Conservation (phyloP, 2,329 filamentous ascomycete genomes). For the Trichoderma asperellum region DNA sequence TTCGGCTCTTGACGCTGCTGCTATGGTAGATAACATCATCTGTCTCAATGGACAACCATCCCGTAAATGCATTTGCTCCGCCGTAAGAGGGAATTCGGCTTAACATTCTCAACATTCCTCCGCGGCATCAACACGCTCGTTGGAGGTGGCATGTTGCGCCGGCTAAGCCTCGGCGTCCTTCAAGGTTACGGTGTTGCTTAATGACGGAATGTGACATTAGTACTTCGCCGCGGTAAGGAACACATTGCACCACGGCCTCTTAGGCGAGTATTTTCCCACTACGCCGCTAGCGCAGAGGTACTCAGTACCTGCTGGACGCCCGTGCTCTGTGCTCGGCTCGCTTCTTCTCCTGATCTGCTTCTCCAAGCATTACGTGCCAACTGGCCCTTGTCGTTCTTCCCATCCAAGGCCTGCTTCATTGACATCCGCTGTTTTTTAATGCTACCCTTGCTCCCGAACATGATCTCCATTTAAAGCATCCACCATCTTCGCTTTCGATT, state of each 20-base stretch:
- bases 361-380: slow-evolving; percentile 25
- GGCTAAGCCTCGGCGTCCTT: slow-evolving; percentile 21
- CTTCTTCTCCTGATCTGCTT: slow-evolving; percentile 23
- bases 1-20: background rate
- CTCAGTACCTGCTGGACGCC: slow-evolving; percentile 3
- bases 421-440: slow-evolving; percentile 30
- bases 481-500: slow-evolving; percentile 20
- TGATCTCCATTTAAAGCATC: slow-evolving; percentile 29
- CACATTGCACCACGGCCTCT: slow-evolving; percentile 26
- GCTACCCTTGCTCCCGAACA: slow-evolving; percentile 32
- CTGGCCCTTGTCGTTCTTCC: slow-evolving; percentile 25
- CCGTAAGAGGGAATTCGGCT: background rate
- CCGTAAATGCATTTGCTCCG: background rate
- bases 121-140: background rate
- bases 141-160: slow-evolving; percentile 21
- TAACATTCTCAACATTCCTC: slow-evolving; percentile 14
- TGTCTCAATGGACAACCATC: background rate
- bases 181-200: background rate
- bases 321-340: slow-evolving; percentile 24
- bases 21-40: background rate
- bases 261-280: slow-evolving; percentile 23
- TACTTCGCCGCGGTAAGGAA: slow-evolving; percentile 19
- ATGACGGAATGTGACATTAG: slow-evolving; percentile 27
- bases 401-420: slow-evolving; percentile 13
- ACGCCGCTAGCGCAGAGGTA: slow-evolving; percentile 25